Base-by-base conservation (phyloP, 768 basidiomycete genomes). In the Calocybe gangraenosa region DNA sequence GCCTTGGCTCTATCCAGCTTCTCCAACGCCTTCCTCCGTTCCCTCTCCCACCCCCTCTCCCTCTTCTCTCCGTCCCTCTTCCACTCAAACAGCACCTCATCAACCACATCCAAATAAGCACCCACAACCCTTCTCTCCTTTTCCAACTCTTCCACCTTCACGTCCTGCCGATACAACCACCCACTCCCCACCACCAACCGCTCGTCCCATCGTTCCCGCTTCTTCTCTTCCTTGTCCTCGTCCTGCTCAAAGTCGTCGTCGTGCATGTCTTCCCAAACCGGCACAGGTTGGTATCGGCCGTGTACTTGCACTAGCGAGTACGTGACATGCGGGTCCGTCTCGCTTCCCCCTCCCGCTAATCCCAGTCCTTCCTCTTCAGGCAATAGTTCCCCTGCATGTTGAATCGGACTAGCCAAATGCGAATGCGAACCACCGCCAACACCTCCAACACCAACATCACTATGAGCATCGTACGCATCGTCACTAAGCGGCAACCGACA, bases 211-310 rank as follows among this genome's bases (percentile, higher is more conserved):
- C 73, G 67, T 50, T 87, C 84, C 32, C 75, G 73, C 61, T 82
- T 83, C 55, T 80, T 76, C 49, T 35, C n/a, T 6, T 5, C 14
- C 17, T 76, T 75, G 49, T 70, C 72, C 35, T 44, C 48, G n/a
- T 47, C 45, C 30, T 46, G 48, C 25, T 53, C 48, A 48, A 54
- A 52, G 6, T 28, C 25, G n/a, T 67, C 59, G 28, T 75, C 76
- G 11, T 79, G 73, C 40, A 84, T 83, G 49, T 88, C 84, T 50
- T 87, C 85, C 90, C 90, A 92, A 1, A 92, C 87, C 0, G 86
- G 84, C 7, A 92, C 73, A 14, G 71, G 73, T 53, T 81, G 78
- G 31, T 69, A 65, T 21, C 76, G 71, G 5, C 87, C 87, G 47
- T 82, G 76, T 11, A 87, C 83, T 47, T 76, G 82, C 19, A 89